Evolutionary conservation across 1,284 basidiomycete genomes (phyloP), one percentile per base, ranked within the genome.

Genomic region (Cryptococcus maquisensis): DNA sequence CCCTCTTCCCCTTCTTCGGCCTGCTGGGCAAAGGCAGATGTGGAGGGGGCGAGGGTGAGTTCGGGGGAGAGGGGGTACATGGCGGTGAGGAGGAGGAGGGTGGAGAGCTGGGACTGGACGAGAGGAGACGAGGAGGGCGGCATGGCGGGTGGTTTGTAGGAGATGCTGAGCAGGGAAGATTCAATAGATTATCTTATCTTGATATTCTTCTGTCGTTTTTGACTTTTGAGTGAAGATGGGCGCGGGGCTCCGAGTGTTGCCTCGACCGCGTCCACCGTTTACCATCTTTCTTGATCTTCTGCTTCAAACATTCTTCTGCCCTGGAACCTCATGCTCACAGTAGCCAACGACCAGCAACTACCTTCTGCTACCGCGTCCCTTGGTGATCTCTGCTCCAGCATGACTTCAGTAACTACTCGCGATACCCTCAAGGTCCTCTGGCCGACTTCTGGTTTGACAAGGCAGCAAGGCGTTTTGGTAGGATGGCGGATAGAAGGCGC

Each of bases 21-120:
- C 3, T 49, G 38, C 32, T 57, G 35, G 40, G 55, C 24, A 32
- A 66, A 49, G 0, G 56, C 60, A 1, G 38, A 24, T 1, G 54
- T 52, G 12, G 65, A 58, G 1, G 50, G 49, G 20, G 60, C 39
- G 26, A 72, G 54, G 26, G 42, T 47, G 10, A 73, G 61, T 57
- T 75, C 72, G 21, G 61, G 58, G 2, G 57, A 50, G 12, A 66
- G 57, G 3, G 73, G 71, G 51, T 70, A 74, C 73, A 74, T 74
- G 18, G 72, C 65, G 20, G 65, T 57, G 9, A 76, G 62, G 18
- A 74, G 56, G 50, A 65, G 57, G 47, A 74, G 59, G 9, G 66
- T 66, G 16, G 57, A 57, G 8, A 61, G 48, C 39, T 61, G 60
- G 23, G 52, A 35, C 24, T 61, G 43, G 39, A 56, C 23, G 18